Evolutionary conservation across 306 rosid species (phyloP), one percentile per base, ranked within the genome.

Genomic region (Lathyrus sativus): DNA sequence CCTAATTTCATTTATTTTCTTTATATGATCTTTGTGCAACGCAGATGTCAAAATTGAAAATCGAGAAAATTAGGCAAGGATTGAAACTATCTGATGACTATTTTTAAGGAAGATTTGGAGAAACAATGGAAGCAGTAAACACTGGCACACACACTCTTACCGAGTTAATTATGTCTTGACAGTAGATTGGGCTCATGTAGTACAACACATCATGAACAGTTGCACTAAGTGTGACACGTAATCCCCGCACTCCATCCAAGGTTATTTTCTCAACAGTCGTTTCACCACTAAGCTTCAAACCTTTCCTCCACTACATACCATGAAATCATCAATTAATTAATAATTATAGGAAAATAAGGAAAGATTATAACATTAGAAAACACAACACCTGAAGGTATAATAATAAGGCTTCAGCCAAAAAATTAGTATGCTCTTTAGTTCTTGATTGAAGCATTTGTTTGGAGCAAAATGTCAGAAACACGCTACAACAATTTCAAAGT

Each of bases 131-230:
- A 76, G 61, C 41, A 14, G 37, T n/a, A 5, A 29, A 57, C 18
- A 62, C n/a, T 13, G 19, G 18, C 18, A 24, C 8, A 63, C 5
- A 35, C 33, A 15, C 1, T 19, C 68, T 67, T 90, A 93, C 99
- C 88, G 97, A 79, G 77, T 93, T 78, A 74, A 93, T 83, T 58
- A 93, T 93, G 73, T 87, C 95, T 79, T 93, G 97, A 80, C 99
- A 93, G 75, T 93, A 93, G 71, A 93, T 93, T 74, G 97, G 97
- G 90, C 99, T 93, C 99, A 93, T 93, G 83, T 93, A 93, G 88
- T 88, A 93, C 71, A 93, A 58, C 59, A 93, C 95, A 76, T 93
- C 99, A 81, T 90, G 99, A 83, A 86, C 97, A 68, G 99, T 93
- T 37, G 99, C 99, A 62, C 97, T 86, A 72, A 93, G 81, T 60